Conservation (phyloP, 2,329 filamentous ascomycete genomes). For the Aspergillus fijiensis region DNA sequence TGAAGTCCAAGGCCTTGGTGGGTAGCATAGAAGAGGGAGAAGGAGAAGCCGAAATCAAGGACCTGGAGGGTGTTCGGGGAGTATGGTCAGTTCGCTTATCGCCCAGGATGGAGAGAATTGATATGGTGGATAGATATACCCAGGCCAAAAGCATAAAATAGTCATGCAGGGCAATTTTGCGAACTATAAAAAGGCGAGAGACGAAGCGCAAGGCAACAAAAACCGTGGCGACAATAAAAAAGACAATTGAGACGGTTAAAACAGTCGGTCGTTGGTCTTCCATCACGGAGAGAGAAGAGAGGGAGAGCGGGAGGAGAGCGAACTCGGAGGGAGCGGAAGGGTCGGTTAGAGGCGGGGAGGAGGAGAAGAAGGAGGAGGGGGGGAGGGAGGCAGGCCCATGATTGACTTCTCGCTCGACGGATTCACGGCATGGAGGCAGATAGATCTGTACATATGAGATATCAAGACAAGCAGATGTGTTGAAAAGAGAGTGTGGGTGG, state of each 20-base stretch:
- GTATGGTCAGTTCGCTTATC: background rate
- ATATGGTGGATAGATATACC: conserved; percentile 44
- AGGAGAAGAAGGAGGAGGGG: too few species aligned
- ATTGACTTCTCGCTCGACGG: background rate
- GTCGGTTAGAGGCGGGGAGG: background rate
- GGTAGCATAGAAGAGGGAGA: conserved; percentile 48
- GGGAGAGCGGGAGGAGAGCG: conserved; percentile 4
- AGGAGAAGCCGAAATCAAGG: conserved; percentile 48
- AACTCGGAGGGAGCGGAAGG: background rate
- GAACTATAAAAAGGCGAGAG: conserved; percentile 71
- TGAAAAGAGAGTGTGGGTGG: background rate
- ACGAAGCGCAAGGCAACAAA: conserved; percentile 75
- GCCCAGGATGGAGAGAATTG: background rate
- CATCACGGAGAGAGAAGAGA: conserved; percentile 25
- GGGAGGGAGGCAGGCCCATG: background rate
- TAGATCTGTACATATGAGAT: background rate
- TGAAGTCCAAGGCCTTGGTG: conserved; percentile 46
- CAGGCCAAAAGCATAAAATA: conserved; percentile 78
- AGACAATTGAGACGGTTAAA: conserved; percentile 44
- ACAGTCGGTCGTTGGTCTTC: conserved; percentile 38
- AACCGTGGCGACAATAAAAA: conserved; percentile 65
- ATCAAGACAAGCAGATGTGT: background rate
- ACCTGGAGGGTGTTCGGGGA: conserved; percentile 26
- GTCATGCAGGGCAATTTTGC: conserved; percentile 72
- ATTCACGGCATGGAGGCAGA: background rate